Evolutionary conservation across 2,329 filamentous ascomycete genomes (phyloP), one percentile per base, ranked within the genome.

Genomic region (Diaporthe sp.): DNA sequence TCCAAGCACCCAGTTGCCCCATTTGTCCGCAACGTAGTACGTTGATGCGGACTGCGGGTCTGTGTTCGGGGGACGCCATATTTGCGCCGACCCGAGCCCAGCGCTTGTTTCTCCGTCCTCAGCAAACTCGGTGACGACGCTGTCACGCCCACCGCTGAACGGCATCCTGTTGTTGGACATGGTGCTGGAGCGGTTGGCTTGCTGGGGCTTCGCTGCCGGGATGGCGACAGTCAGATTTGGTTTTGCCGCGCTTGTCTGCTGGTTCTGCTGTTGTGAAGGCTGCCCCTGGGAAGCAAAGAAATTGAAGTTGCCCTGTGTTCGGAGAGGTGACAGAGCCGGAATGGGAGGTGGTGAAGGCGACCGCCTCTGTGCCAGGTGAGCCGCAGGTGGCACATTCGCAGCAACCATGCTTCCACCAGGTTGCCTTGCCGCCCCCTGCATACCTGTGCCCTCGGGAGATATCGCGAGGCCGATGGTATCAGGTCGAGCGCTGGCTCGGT

Each of bases 1-100:
- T 47, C 84, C 84, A 10, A 89, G 82, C 22, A 88, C 83, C 88
- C 88, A 90, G 78, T 90, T 90, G 1, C 88, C 87, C 76, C 84
- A 83, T 78, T 84, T 86, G 78, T 90, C 88, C 44, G 88, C 85
- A 61, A 89, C 84, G 76, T 89, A 90, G 58, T 85, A 84, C 0
- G 86, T 84, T 3, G 84, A 83, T 0, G 86, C 85, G 2, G 86
- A 86, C 53, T 83, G 81, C 1, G 87, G 85, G 27, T 84, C 86
- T 2, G 82, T 82, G 3, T 85, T 84, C 0, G 88, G 87, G 8
- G 86, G 87, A 17, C 86, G 82, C 88, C 88, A 90, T 59, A 89
- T 85, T 72, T 86, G 84, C n/a, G 79, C 80, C 2, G 80, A 81
- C 76, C 84, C 78, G 5, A 51, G 59, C 10, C 71, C 74, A 66